phyloP scores from a whole-genome alignment of 2,329 filamentous ascomycete genomes.

The Penicillium aurantiogriseum region DNA sequence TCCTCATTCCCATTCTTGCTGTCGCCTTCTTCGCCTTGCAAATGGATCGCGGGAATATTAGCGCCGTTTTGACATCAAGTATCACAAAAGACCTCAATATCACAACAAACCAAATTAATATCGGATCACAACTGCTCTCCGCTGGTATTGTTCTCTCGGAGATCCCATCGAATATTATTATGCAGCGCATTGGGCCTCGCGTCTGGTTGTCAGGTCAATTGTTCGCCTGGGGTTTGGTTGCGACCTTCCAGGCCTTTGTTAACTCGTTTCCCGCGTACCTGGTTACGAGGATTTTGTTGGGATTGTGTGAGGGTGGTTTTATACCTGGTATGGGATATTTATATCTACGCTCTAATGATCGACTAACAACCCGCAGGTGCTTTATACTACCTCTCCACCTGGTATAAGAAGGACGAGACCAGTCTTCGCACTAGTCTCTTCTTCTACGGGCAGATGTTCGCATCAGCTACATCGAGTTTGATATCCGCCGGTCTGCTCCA shows the following conservation, averaged over 20 bases:
- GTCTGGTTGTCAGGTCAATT: conserved; percentile 56
- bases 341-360: too few relatives aligned
- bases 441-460: conserved; percentile 57
- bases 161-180: conserved; percentile 55
- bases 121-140: conserved; percentile 54
- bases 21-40: conserved; percentile 33
- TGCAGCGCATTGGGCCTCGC: conserved; percentile 53
- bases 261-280: conserved; percentile 50
- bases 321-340: conserved; percentile 46
- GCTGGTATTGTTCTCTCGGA: conserved; percentile 50
- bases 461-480: conserved; percentile 43
- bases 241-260: conserved; percentile 56
- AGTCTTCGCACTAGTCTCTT: conserved; percentile 55
- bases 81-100: conserved; percentile 53
- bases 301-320: conserved; percentile 55
- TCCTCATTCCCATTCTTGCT: conserved; percentile 31
- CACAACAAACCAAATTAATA: conserved; percentile 55
- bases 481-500: conserved; percentile 47
- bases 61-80: conserved; percentile 54
- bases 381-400: conserved; percentile 50
- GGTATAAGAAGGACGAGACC: conserved; percentile 55
- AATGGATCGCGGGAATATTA: conserved; percentile 43
- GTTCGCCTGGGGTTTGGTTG: conserved; percentile 54
- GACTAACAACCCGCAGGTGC: conserved; percentile 20
- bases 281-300: conserved; percentile 53